These are phyloP conservation scores for Quambalaria eucalypti DNA, from an alignment of 1,284 basidiomycete species.

Conservation along the genomic window DNA sequence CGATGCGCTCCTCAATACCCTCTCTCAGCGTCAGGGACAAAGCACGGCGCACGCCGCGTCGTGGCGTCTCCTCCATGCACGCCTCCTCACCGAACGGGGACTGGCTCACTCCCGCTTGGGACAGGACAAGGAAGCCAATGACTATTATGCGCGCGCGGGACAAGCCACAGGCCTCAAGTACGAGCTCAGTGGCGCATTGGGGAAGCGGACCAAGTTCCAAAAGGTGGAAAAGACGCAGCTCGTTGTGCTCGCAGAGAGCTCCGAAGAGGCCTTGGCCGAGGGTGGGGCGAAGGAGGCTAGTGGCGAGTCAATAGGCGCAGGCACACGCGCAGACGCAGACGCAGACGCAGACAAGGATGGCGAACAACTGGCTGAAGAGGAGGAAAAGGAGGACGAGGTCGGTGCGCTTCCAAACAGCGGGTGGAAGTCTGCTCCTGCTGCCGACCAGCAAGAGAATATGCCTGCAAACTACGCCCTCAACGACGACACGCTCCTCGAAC, in stretches of 20 bases:
- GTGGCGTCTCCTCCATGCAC: conserved; percentile 60
- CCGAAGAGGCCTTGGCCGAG: conserved; percentile 21
- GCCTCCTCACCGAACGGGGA: conserved; percentile 69
- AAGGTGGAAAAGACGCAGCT: conserved; percentile 75
- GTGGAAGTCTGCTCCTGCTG: conserved; percentile 25
- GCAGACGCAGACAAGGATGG: conserved; percentile 15
- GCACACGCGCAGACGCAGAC: conserved; percentile 14
- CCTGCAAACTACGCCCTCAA: conserved; percentile 78
- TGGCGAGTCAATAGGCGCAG: conserved; percentile 7
- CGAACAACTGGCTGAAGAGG: neutral
- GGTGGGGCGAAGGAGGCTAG: conserved; percentile 45
- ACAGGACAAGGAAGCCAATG: conserved; percentile 69
- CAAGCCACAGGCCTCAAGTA: conserved; percentile 71
- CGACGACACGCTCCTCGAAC: conserved; percentile 91
- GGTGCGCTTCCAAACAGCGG: conserved; percentile 7
- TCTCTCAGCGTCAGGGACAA: neutral
- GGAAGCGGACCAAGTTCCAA: conserved; percentile 91
- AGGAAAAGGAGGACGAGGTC: conserved; percentile 18
- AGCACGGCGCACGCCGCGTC: conserved; percentile 5
- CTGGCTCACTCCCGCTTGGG: conserved; percentile 65
- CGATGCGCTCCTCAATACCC: conserved; percentile 51
- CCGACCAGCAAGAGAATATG: conserved; percentile 36
- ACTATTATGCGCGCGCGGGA: conserved; percentile 71
- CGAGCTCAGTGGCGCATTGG: conserved; percentile 83
- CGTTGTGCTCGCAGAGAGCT: conserved; percentile 80